Percentiles rank a stretch among this genome's conserved stretches.
Evolutionary conservation across 2,329 filamentous ascomycete genomes (phyloP).

Genomic region (Fusarium ramigenum): DNA sequence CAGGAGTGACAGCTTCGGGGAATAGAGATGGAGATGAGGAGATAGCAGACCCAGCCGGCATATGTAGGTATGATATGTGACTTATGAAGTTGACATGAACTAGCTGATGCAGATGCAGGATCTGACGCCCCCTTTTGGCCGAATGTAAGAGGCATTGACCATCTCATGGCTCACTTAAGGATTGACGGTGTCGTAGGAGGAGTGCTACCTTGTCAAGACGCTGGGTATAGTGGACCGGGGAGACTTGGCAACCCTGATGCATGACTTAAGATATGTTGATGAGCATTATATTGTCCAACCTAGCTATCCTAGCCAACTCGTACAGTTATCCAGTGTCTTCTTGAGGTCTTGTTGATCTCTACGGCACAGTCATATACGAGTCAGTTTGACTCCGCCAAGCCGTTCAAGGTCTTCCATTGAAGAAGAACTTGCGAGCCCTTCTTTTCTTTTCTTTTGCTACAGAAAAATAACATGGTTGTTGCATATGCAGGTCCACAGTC

Average conservation of each 20-base stretch:
- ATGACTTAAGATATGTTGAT: not conserved
- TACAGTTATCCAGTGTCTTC: not conserved
- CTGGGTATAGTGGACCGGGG: conserved; percentile 1
- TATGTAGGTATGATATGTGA: not conserved
- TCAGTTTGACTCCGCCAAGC: not conserved
- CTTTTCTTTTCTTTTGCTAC: not conserved
- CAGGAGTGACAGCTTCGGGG: not conserved
- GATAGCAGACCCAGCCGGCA: not conserved
- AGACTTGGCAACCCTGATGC: not conserved
- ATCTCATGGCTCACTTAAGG: conserved; percentile 3
- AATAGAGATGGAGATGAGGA: not conserved
- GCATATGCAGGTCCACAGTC: conserved; percentile 19
- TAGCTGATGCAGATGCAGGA: not conserved
- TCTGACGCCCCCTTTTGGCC: conserved; percentile 2
- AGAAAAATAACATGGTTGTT: not conserved
- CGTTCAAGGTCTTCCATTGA: no score
- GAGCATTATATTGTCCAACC: not conserved
- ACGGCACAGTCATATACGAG: not conserved
- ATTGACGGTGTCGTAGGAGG: not conserved
- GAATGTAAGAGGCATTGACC: conserved; percentile 12
- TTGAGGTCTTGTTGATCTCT: not conserved
- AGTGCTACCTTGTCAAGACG: not conserved
- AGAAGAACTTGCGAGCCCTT: not conserved
- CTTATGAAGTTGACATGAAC: not conserved
- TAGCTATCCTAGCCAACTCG: not conserved